Base-by-base conservation (phyloP, 1,284 basidiomycete genomes). In the Microbotryum saponariae region DNA sequence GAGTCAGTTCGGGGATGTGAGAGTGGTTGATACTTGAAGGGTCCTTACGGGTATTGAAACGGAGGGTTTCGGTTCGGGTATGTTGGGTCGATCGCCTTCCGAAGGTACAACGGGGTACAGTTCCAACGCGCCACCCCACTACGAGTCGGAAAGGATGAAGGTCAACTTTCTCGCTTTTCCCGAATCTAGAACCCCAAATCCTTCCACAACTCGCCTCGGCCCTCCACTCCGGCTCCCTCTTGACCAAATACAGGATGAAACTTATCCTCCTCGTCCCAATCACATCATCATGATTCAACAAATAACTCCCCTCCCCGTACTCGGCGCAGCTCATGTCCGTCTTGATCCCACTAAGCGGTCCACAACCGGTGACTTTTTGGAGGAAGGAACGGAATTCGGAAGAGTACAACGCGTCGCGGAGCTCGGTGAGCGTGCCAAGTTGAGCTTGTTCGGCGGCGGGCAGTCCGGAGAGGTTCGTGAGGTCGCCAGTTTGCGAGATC, bases 211-310 rank as follows among this genome's bases (percentile, higher is more conserved):
- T 53, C 42, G 63, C 67, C 65, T 71, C 66, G 9, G 70, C 65
- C 61, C 70, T 51, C 72, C 72, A 73, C 4, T 65, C 63, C 9
- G 65, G 64, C 49, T 72, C 74, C 6, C 76, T 91, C 66, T 94
- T 84, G 27, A 94, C 92, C 79, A 97, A 88, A 78, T 98, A 98
- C 56, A 97, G 86, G 75, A 98, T 97, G 78, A 94, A 98, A 1
- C 91, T 96, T 58, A 97, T 88, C 56, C 92, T 84, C 45, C 94
- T 88, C 4, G 91, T 85, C 58, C 92, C 92, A 75, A 98, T 98
- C 47, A 96, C 93, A 77, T 98, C 94, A 83, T 97, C 93, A 79
- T 97, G 92, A 74, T 93, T 89, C 71, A 98, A 85, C 8, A 98
- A 82, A 76, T 98, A 94, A 73, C 92, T 93, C 14, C 89, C 80